Evolutionary conservation across 495 filamentous ascomycete species (phyloP).

Genomic region (Penicillium manginii): DNA sequence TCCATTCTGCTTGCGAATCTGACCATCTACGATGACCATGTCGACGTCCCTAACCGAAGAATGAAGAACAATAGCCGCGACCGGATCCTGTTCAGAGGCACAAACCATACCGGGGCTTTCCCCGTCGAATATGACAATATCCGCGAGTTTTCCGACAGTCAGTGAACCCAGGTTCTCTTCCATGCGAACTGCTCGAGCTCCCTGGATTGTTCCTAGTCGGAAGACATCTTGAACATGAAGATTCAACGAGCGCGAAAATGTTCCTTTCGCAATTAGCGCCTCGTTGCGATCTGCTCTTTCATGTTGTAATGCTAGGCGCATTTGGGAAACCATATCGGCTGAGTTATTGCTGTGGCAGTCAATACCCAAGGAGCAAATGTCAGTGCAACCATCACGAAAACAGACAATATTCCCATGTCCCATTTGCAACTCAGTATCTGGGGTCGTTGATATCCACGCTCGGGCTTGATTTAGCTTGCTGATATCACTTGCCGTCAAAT

Average conservation of each 20-base stretch:
- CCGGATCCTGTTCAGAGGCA: constrained; percentile 44
- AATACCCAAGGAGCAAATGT: constrained; percentile 45
- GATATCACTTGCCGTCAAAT: constrained; percentile 28
- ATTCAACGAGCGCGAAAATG: constrained; percentile 32
- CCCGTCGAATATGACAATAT: constrained; percentile 50
- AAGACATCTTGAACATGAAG: constrained; percentile 50
- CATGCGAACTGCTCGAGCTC: constrained; percentile 49
- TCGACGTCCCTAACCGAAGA: constrained; percentile 47
- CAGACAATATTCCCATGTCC: constrained; percentile 35
- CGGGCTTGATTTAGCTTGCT: constrained; percentile 26
- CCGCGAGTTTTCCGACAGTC: constrained; percentile 48
- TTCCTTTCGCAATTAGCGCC: constrained; percentile 28
- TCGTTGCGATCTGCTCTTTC: constrained; percentile 37
- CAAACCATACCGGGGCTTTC: constrained; percentile 47
- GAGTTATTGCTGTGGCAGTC: constrained; percentile 53
- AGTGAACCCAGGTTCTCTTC: constrained; percentile 48
- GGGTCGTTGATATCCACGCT: constrained; percentile 40
- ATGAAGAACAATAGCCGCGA: constrained; percentile 52
- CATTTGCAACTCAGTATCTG: constrained; percentile 50
- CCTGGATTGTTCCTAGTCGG: constrained; percentile 52
- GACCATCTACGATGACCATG: constrained; percentile 52
- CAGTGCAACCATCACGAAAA: constrained; percentile 27
- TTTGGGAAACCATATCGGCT: constrained; percentile 46
- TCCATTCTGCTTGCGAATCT: constrained; percentile 41
- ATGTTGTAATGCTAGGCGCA: constrained; percentile 46